A percentile compares a stretch with the other conserved stretches of the same genome.
Evolutionary conservation across 495 filamentous ascomycete species (phyloP).

Genomic region (Chaetomidium leptoderma): DNA sequence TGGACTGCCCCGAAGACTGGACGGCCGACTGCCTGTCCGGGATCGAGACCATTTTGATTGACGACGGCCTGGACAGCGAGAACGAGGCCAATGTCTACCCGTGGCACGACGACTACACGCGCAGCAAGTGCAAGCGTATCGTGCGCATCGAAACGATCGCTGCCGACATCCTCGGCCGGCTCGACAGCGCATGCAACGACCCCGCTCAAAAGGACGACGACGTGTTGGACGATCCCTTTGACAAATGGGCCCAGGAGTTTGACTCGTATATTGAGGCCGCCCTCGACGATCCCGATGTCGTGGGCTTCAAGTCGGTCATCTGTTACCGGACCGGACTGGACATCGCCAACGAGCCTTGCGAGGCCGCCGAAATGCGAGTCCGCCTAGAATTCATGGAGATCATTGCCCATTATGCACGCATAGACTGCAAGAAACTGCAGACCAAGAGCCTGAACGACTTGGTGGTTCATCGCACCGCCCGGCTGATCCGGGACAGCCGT

Average conservation of each 20-base stretch:
- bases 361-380: slow-evolving; percentile 22
- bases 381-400: slow-evolving; percentile 29
- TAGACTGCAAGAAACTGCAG: slow-evolving; percentile 48
- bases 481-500: slow-evolving; percentile 43
- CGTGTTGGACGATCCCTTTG: slow-evolving; percentile 32
- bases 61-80: slow-evolving; percentile 63
- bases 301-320: slow-evolving; percentile 79
- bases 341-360: slow-evolving; percentile 36
- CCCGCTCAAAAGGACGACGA: slow-evolving; percentile 14
- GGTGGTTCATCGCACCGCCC: slow-evolving; percentile 56
- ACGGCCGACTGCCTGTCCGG: slow-evolving; percentile 62
- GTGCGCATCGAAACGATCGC: slow-evolving; percentile 81
- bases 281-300: slow-evolving; percentile 63
- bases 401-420: slow-evolving; percentile 22
- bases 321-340: slow-evolving; percentile 79
- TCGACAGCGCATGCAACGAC: slow-evolving; percentile 31
- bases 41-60: slow-evolving; percentile 72
- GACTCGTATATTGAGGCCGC: slow-evolving; percentile 46
- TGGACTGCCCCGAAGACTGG: slow-evolving; percentile 56
- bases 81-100: slow-evolving; percentile 55
- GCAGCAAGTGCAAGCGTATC: slow-evolving; percentile 63
- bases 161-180: slow-evolving; percentile 53
- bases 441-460: slow-evolving; percentile 61
- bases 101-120: slow-evolving; percentile 69
- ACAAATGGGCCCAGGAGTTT: slow-evolving; percentile 30